These are phyloP conservation scores for Trypanosoma mega DNA, from an alignment of 208 protist genomes.

Conservation along the genomic window DNA sequence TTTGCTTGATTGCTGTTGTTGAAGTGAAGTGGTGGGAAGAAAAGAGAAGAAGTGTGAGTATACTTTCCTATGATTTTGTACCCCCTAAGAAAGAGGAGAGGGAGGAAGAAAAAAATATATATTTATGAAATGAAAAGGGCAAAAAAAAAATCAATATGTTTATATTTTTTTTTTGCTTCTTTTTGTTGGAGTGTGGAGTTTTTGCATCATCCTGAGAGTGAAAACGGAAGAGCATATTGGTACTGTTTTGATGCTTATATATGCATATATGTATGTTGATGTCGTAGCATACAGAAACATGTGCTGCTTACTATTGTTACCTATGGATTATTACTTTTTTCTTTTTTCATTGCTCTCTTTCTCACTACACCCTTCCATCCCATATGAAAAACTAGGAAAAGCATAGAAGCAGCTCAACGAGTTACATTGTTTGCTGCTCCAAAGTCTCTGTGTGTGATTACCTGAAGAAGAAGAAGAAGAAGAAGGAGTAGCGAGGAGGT, in stretches of 20 bases:
- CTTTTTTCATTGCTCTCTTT: slow-evolving; percentile 13
- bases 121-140: slow-evolving; percentile 3
- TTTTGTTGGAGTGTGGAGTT: too few relatives aligned
- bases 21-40: slow-evolving; percentile 8
- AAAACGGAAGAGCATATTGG: not conserved
- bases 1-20: too few relatives aligned
- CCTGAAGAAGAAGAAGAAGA: not conserved
- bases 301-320: not conserved
- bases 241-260: not conserved
- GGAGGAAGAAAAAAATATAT: too few relatives aligned
- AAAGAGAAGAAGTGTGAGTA: not conserved
- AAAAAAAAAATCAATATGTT: too few relatives aligned
- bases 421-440: too few relatives aligned
- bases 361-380: not conserved
- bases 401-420: not conserved
- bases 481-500: not conserved
- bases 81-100: too few relatives aligned
- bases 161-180: too few relatives aligned
- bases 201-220: not conserved
- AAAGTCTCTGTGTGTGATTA: not conserved
- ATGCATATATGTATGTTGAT: slow-evolving; percentile 6
- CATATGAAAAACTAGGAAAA: not conserved
- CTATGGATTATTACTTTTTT: slow-evolving; percentile 16
- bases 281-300: not conserved
- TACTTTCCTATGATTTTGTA: too few relatives aligned